phyloP scores from a whole-genome alignment of 1,284 basidiomycete species.

The Trametes sp. region DNA sequence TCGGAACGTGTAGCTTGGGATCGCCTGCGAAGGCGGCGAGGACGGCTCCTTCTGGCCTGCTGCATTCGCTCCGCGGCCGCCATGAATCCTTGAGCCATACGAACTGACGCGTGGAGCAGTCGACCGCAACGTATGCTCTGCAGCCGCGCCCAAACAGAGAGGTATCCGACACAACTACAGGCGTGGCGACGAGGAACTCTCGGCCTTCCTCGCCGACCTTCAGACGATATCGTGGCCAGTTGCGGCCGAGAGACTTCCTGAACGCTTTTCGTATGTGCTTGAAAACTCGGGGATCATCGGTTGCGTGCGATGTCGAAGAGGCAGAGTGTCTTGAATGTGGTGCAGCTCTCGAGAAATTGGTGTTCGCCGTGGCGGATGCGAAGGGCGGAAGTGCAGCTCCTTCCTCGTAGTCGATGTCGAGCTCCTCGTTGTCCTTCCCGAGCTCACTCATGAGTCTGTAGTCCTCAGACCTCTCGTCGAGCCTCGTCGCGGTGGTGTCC shows the following conservation, averaged over 20 bases:
- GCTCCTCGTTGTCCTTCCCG: not conserved
- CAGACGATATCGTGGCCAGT: slow-evolving; percentile 5
- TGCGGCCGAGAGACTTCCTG: not conserved
- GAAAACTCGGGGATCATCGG: not conserved
- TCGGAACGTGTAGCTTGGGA: slow-evolving; percentile 17
- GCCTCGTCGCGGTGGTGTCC: slow-evolving; percentile 7
- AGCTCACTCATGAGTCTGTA: slow-evolving; percentile 14
- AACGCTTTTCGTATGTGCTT: not conserved
- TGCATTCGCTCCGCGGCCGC: not conserved
- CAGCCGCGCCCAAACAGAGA: slow-evolving; percentile 1
- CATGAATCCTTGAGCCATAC: slow-evolving; percentile 23
- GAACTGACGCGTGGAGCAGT: slow-evolving; percentile 3
- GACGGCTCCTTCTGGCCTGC: slow-evolving; percentile 6
- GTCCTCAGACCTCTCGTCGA: slow-evolving; percentile 5
- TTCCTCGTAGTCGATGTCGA: slow-evolving; percentile 3
- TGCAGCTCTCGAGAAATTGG: not conserved
- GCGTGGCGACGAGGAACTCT: slow-evolving; percentile 14
- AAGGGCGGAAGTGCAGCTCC: not conserved
- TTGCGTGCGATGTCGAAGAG: not conserved
- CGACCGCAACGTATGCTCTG: slow-evolving; percentile 12
- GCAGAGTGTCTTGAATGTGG: not conserved
- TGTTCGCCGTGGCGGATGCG: not conserved
- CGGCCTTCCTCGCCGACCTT: slow-evolving; percentile 7
- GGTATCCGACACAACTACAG: not conserved
- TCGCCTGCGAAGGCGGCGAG: not conserved